Evolutionary conservation across 495 filamentous ascomycete species (phyloP).

Genomic region (Talaromyces trachyspermus): DNA sequence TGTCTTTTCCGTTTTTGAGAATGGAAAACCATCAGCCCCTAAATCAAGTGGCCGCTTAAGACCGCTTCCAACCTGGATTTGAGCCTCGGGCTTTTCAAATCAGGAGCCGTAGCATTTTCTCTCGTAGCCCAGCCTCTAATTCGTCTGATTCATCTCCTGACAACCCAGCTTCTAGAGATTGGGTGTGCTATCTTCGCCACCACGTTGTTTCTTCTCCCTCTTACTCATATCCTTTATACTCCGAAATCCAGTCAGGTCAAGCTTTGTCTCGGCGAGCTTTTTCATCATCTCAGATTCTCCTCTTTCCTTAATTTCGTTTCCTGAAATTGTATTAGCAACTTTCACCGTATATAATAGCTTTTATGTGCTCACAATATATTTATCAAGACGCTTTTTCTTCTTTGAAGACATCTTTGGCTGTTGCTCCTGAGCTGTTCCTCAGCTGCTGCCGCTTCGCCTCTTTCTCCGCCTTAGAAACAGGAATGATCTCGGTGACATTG

Average conservation of each 20-base stretch:
- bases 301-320: conserved; percentile 93
- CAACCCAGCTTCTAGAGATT: conserved; percentile 14
- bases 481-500: conserved; percentile 65
- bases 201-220: conserved; percentile 22
- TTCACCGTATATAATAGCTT: not conserved
- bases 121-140: conserved; percentile 15
- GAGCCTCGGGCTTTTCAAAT: conserved; percentile 12
- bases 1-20: conserved; percentile 58
- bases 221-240: conserved; percentile 72
- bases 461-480: conserved; percentile 55
- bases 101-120: not conserved
- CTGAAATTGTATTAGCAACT: conserved; percentile 22
- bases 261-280: conserved; percentile 66
- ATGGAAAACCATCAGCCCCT: conserved; percentile 72
- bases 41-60: conserved; percentile 79
- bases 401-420: conserved; percentile 75
- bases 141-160: conserved; percentile 34
- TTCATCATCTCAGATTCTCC: conserved; percentile 77
- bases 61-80: conserved; percentile 58
- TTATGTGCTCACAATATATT: conserved; percentile 67
- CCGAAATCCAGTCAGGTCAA: conserved; percentile 72
- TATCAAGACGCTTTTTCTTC: conserved; percentile 90
- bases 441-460: conserved; percentile 64
- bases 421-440: conserved; percentile 52
- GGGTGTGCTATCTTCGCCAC: not conserved